These are phyloP conservation scores for Mycena pura DNA, from an alignment of 768 basidiomycete genomes.

Conservation along the genomic window DNA sequence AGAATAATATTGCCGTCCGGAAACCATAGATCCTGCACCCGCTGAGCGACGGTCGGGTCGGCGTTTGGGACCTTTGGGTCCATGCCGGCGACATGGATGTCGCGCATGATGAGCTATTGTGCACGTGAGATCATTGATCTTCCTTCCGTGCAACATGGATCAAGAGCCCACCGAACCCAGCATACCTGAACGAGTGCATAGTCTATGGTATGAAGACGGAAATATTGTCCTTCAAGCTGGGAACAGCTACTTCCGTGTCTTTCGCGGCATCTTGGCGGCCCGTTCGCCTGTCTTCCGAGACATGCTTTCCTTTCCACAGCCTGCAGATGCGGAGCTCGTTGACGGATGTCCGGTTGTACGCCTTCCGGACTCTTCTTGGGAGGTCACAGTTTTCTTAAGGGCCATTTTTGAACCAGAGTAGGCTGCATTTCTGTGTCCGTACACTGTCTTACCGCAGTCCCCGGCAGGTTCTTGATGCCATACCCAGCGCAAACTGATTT, in stretches of 20 bases:
- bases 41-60: too few species aligned
- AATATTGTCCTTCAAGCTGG: constrained; percentile 17
- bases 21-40: constrained; percentile 52
- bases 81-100: too few species aligned
- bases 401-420: constrained; percentile 10
- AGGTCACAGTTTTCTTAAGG: constrained; percentile 9
- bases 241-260: constrained; percentile 7
- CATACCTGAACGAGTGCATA: constrained; percentile 4
- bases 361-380: constrained; percentile 1
- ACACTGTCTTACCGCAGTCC: not conserved
- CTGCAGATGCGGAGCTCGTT: constrained; percentile 10
- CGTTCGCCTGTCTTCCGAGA: constrained; percentile 28
- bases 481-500: constrained; percentile 6
- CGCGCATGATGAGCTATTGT: too few species aligned
- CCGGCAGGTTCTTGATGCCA: constrained; percentile 7
- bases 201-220: constrained; percentile 11
- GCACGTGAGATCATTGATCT: too few species aligned
- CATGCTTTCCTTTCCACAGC: constrained; percentile 27
- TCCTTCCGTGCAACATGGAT: too few species aligned
- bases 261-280: constrained; percentile 13
- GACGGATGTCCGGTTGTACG: constrained; percentile 16
- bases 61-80: too few species aligned
- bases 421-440: not conserved
- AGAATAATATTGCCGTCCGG: constrained; percentile 25
- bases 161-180: too few species aligned